These are phyloP conservation scores for Wakefieldia striispora DNA, from an alignment of 768 basidiomycete species.

Conservation along the genomic window DNA sequence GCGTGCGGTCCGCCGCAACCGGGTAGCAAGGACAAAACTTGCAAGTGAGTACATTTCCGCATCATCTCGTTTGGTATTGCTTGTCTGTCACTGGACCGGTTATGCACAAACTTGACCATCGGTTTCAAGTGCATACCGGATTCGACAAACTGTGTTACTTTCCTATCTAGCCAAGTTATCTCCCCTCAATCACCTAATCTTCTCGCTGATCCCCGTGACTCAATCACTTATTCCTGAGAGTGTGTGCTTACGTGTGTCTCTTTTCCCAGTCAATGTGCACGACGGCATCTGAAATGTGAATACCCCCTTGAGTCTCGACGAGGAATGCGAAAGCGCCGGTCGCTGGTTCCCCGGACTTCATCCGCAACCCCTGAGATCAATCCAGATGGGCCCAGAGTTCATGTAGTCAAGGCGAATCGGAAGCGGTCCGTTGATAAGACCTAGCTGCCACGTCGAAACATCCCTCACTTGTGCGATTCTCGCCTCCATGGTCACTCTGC, in stretches of 20 bases:
- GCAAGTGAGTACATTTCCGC: slow-evolving; percentile 52
- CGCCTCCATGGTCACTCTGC: background rate
- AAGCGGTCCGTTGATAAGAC: slow-evolving; percentile 30
- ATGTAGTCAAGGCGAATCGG: slow-evolving; percentile 20
- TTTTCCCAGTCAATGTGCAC: slow-evolving; percentile 63
- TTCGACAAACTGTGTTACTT: slow-evolving; percentile 3
- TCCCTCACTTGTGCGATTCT: background rate
- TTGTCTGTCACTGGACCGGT: slow-evolving; percentile 4
- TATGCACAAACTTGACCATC: slow-evolving; percentile 7
- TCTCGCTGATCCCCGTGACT: slow-evolving; percentile 29
- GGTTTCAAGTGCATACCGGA: slow-evolving; percentile 13
- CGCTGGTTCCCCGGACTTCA: slow-evolving; percentile 32
- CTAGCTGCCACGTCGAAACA: background rate
- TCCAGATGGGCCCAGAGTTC: slow-evolving; percentile 23
- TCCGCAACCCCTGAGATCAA: slow-evolving; percentile 28
- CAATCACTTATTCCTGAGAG: slow-evolving; percentile 9
- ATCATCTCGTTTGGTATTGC: background rate
- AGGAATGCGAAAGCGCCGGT: slow-evolving; percentile 53
- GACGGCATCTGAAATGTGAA: slow-evolving; percentile 66
- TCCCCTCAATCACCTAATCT: slow-evolving; percentile 20
- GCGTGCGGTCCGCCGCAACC: slow-evolving; percentile 61
- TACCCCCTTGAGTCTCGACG: slow-evolving; percentile 70
- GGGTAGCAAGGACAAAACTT: slow-evolving; percentile 53
- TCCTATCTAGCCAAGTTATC: slow-evolving; percentile 5
- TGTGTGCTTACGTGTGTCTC: slow-evolving; percentile 21